Conservation (phyloP, 768 basidiomycete species). For the Boletellus emodensis region DNA sequence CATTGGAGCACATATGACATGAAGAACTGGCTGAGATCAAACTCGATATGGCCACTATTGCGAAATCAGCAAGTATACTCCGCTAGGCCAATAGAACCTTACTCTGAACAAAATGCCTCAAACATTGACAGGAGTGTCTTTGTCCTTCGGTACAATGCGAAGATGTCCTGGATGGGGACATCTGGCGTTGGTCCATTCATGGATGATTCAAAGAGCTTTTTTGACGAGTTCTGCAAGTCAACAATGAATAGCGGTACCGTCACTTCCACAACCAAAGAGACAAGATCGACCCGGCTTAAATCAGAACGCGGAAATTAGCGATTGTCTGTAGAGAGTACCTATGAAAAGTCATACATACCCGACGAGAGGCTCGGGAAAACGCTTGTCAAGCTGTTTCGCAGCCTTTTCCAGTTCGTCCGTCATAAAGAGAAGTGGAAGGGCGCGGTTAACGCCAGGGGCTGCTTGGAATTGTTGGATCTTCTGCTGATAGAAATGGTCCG, state of each 20-base stretch:
- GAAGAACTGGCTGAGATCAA: constrained; percentile 76
- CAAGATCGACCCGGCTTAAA: constrained; percentile 65
- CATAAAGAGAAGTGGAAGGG: constrained; percentile 76
- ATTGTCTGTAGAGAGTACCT: background rate
- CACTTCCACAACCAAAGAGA: constrained; percentile 68
- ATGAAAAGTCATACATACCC: constrained; percentile 46
- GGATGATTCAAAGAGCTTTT: constrained; percentile 74
- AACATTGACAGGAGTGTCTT: constrained; percentile 77
- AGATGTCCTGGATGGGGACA: constrained; percentile 86
- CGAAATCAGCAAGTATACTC: constrained; percentile 1
- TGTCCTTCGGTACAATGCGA: constrained; percentile 77
- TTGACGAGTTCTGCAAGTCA: constrained; percentile 67
- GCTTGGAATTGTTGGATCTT: constrained; percentile 62
- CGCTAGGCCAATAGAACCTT: constrained; percentile 26
- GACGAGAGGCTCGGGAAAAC: constrained; percentile 79
- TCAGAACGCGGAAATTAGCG: background rate
- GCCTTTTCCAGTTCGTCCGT: constrained; percentile 87
- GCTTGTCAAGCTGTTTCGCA: constrained; percentile 79
- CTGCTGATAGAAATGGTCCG: constrained; percentile 56
- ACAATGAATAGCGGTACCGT: constrained; percentile 60
- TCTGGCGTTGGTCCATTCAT: constrained; percentile 86
- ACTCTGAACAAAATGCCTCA: constrained; percentile 77
- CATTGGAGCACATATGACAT: constrained; percentile 85
- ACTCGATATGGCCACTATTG: constrained; percentile 51
- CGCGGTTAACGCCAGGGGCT: constrained; percentile 74